Base-by-base conservation (phyloP, 78 protist genomes). In the Paulinella micropora region DNA sequence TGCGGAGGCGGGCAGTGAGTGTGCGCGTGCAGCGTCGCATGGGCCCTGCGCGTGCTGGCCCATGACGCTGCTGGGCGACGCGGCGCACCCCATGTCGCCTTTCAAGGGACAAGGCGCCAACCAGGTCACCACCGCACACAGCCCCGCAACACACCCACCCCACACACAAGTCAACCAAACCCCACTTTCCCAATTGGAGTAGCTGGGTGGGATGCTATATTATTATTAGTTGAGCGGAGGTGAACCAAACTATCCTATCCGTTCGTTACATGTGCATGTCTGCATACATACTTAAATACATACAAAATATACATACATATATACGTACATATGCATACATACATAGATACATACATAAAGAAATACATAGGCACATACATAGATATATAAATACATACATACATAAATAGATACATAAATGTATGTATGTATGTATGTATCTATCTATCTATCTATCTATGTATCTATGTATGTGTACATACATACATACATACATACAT, bases 41-140 rank as follows among this genome's bases (percentile, higher is more conserved):
- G n/a, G n/a, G n/a, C n/a, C n/a, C n/a, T n/a, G n/a, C n/a, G n/a
- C n/a, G n/a, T n/a, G n/a, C n/a, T n/a, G n/a, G n/a, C n/a, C n/a
- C n/a, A 51, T 87, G 34, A 79, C 90, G 31, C 86, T 88, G 31
- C 36, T 23, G 0, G 90, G 90, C 38, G 90, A 88, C n/a, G 90
- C 90, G 4, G 90, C 86, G 39, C 90, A 88, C 69, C 86, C 86
- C 69, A 88, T 88, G 90, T 39, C 79, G 3, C 90, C 90, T 0
- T 88, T 88, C 67, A 73, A 79, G n/a, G 90, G 90, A 0, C 90
- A 88, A 64, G 90, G 90, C 39, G 90, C 90, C 79, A 88, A 88
- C 86, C 86, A 79, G 34, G 90, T 15, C 15, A n/a, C n/a, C n/a
- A n/a, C n/a, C n/a, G n/a, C n/a, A n/a, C n/a, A n/a, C n/a, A n/a